Conservation (phyloP, 2,329 filamentous ascomycete genomes). For the Albophoma yamanashiensis region DNA sequence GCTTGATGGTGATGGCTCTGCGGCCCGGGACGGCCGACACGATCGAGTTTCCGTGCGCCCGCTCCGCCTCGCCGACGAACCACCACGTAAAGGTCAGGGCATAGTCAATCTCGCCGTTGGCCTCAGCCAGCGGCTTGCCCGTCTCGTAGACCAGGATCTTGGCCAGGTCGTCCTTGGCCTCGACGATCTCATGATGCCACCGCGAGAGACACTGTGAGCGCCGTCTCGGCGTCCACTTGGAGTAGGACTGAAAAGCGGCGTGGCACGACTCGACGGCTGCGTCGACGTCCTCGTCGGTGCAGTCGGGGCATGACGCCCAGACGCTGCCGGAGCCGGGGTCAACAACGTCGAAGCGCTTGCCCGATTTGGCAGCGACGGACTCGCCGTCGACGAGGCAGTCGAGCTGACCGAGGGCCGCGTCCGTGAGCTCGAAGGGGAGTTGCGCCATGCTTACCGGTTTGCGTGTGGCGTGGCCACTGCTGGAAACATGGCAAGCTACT, state of each 20-base stretch:
- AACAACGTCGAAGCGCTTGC: slow-evolving; percentile 38
- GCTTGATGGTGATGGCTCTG: slow-evolving; percentile 59
- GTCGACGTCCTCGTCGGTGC: slow-evolving; percentile 27
- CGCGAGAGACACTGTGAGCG: slow-evolving; percentile 22
- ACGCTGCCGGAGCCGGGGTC: slow-evolving; percentile 39
- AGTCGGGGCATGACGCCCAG: slow-evolving; percentile 41
- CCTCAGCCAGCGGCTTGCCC: slow-evolving; percentile 45
- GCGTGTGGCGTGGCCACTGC: not conserved
- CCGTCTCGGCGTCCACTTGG: slow-evolving; percentile 22
- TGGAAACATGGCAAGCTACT: not conserved
- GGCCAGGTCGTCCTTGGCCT: slow-evolving; percentile 26
- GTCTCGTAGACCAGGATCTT: slow-evolving; percentile 36
- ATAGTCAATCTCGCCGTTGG: slow-evolving; percentile 45
- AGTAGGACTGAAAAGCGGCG: slow-evolving; percentile 25
- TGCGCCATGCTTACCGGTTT: not conserved
- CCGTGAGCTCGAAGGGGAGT: slow-evolving; percentile 30
- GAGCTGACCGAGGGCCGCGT: slow-evolving; percentile 35
- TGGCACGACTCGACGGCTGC: slow-evolving; percentile 23
- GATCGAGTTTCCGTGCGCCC: slow-evolving; percentile 46
- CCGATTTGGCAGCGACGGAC: slow-evolving; percentile 32
- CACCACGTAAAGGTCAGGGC: slow-evolving; percentile 42
- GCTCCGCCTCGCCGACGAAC: slow-evolving; percentile 42
- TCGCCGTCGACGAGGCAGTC: slow-evolving; percentile 39
- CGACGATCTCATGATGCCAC: slow-evolving; percentile 25
- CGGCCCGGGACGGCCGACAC: slow-evolving; percentile 50